A percentile compares a stretch with the other conserved stretches of the same genome.
Conservation (phyloP, 2,329 filamentous ascomycete species). For the Apiospora phragmitis region DNA sequence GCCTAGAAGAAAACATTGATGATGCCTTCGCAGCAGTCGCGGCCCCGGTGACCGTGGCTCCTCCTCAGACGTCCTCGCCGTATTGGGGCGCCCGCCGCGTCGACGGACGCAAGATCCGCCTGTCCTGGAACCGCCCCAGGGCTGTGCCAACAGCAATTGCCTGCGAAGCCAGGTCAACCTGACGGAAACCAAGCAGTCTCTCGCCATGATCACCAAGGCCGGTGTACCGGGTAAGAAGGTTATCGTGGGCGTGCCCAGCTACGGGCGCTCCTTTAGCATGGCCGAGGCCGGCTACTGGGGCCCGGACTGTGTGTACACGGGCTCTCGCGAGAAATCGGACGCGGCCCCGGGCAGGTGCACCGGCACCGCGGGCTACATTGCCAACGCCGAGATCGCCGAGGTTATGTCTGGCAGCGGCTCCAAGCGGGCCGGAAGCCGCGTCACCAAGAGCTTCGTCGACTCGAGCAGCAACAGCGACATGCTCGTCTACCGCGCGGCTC, state of each 20-base stretch:
- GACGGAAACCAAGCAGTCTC: constrained; percentile 26
- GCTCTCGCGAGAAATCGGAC: constrained; percentile 24
- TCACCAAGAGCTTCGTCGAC: constrained; percentile 17
- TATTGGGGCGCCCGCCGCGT: too few species aligned
- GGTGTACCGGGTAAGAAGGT: constrained; percentile 35
- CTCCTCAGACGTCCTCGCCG: too few species aligned
- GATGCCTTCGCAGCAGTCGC: too few species aligned
- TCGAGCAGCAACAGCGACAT: constrained; percentile 20
- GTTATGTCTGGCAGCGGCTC: constrained; percentile 23
- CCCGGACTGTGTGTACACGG: constrained; percentile 33
- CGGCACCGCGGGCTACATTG: constrained; percentile 36
- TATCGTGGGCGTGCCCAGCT: constrained; percentile 34
- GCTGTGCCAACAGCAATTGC: constrained; percentile 34
- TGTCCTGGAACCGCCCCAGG: too few species aligned
- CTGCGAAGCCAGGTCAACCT: constrained; percentile 37
- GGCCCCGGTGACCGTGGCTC: too few species aligned
- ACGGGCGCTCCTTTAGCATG: constrained; percentile 38
- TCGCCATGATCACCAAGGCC: constrained; percentile 29
- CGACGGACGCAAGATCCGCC: too few species aligned
- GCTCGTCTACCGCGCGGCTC: constrained; percentile 24
- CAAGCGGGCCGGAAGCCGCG: not conserved
- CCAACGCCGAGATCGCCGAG: constrained; percentile 38
- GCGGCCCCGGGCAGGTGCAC: constrained; percentile 37
- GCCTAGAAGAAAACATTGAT: too few species aligned
- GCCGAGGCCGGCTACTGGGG: constrained; percentile 28